phyloP scores from a whole-genome alignment of 2,329 filamentous ascomycete genomes.

The Fusarium anthophilum region DNA sequence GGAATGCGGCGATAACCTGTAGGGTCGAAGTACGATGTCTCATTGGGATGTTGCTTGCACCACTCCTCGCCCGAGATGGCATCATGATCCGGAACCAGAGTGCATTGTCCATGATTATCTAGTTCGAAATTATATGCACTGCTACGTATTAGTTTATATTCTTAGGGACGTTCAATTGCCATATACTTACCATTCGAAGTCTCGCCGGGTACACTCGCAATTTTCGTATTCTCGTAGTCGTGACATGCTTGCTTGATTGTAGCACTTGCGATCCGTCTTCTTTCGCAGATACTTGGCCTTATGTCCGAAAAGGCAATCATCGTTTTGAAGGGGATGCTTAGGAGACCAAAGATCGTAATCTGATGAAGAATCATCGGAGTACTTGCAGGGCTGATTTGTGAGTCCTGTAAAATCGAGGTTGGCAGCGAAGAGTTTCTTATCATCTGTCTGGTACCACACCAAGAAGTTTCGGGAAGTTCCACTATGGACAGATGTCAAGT shows the following conservation, averaged over 20 bases:
- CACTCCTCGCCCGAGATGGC: conserved; percentile 63
- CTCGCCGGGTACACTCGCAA: conserved; percentile 83
- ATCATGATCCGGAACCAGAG: conserved; percentile 76
- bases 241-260: conserved; percentile 78
- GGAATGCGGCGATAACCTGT: conserved; percentile 92
- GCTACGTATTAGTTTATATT: conserved; percentile 22
- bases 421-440: conserved; percentile 72
- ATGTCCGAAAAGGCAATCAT: conserved; percentile 93
- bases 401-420: conserved; percentile 91
- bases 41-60: conserved; percentile 70
- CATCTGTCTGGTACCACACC: conserved; percentile 76
- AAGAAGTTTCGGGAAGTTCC: conserved; percentile 93
- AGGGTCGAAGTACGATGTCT: conserved; percentile 81
- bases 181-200: conserved; percentile 86
- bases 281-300: conserved; percentile 91
- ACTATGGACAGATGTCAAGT: conserved; percentile 88
- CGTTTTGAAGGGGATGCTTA: conserved; percentile 78
- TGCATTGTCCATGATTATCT: conserved; percentile 78
- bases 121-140: conserved; percentile 96
- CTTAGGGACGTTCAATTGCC: neutral
- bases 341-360: conserved; percentile 93
- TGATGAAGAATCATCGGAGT: conserved; percentile 65
- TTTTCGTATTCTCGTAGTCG: conserved; percentile 78
- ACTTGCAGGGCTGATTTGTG: conserved; percentile 75
- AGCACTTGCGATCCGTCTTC: conserved; percentile 80